Evolutionary conservation across 1,139 yeast species (phyloP).

Genomic region (Nakaseomyces sp.): DNA sequence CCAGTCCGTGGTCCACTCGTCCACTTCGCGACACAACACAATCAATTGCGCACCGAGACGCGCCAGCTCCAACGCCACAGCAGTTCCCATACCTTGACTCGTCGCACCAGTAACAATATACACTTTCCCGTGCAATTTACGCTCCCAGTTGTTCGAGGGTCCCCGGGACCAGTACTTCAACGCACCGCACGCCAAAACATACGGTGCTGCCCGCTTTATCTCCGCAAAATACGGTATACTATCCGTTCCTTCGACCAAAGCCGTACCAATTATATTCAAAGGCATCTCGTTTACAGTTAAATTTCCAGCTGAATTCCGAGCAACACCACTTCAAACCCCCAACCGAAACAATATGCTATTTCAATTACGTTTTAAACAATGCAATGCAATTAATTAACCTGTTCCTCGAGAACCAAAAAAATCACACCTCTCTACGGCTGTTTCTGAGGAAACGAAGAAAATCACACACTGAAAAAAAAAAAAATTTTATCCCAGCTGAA

Average conservation of each 20-base stretch:
- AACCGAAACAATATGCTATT: not conserved
- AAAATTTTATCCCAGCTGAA: too few relatives aligned
- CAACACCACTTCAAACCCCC: not conserved
- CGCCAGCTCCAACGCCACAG: slow-evolving; percentile 67
- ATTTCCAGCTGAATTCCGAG: too few relatives aligned
- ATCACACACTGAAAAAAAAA: not conserved
- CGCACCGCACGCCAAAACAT: slow-evolving; percentile 38
- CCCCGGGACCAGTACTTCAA: slow-evolving; percentile 73
- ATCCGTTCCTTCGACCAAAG: slow-evolving; percentile 61
- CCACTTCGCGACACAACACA: slow-evolving; percentile 57
- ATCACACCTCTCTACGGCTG: not conserved
- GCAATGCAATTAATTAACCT: too few relatives aligned
- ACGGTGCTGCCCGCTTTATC: slow-evolving; percentile 48
- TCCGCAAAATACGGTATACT: slow-evolving; percentile 64
- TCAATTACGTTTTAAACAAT: too few relatives aligned
- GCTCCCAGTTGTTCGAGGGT: slow-evolving; percentile 74
- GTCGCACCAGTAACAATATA: slow-evolving; percentile 84
- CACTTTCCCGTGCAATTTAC: slow-evolving; percentile 87
- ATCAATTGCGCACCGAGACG: slow-evolving; percentile 78
- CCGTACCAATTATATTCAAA: slow-evolving; percentile 60
- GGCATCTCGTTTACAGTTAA: too few relatives aligned
- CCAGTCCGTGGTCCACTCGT: slow-evolving; percentile 72
- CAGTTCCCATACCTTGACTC: slow-evolving; percentile 72
- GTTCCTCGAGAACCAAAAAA: too few relatives aligned
- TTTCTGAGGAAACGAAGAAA: not conserved